Percentiles rank a stretch among this genome's conserved stretches.
Conservation (phyloP, 2,329 filamentous ascomycete genomes). For the Xylariaceae sp. region DNA sequence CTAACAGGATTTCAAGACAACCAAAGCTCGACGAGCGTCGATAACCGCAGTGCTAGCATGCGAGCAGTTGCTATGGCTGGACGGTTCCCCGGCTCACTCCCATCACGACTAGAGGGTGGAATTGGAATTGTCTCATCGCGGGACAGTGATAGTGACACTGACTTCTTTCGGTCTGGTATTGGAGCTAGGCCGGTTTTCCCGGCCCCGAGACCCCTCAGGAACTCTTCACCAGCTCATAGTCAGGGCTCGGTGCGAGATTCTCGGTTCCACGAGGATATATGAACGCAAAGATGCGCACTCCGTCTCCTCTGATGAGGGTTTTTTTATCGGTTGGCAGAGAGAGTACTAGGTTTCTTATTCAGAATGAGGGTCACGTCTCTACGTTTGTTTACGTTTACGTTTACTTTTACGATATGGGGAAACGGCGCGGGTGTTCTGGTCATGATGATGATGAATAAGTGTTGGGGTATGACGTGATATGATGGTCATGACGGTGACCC, state of each 20-base stretch:
- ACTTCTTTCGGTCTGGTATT: conserved; percentile 34
- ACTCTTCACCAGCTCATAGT: conserved; percentile 34
- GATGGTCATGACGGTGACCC: not conserved
- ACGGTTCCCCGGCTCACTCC: conserved; percentile 24
- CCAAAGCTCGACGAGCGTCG: conserved; percentile 41
- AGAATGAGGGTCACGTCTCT: not conserved
- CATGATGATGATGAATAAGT: not conserved
- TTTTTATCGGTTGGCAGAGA: not conserved
- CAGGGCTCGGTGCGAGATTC: conserved; percentile 53
- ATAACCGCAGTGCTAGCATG: conserved; percentile 40
- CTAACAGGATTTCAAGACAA: conserved; percentile 39
- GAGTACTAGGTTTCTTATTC: not conserved
- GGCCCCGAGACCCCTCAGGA: conserved; percentile 36
- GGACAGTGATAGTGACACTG: conserved; percentile 33
- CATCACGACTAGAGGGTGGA: conserved; percentile 20
- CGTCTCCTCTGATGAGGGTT: not conserved
- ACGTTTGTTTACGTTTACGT: not conserved
- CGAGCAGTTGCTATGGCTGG: conserved; percentile 45
- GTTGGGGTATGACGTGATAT: not conserved
- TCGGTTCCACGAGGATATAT: conserved; percentile 54
- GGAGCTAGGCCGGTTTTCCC: conserved; percentile 35
- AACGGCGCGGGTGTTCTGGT: not conserved
- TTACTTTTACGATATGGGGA: not conserved
- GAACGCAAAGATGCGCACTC: not conserved
- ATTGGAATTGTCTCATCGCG: conserved; percentile 24